Evolutionary conservation across 805 yeast species (phyloP).

Genomic region (Myxozyma mucilagina): DNA sequence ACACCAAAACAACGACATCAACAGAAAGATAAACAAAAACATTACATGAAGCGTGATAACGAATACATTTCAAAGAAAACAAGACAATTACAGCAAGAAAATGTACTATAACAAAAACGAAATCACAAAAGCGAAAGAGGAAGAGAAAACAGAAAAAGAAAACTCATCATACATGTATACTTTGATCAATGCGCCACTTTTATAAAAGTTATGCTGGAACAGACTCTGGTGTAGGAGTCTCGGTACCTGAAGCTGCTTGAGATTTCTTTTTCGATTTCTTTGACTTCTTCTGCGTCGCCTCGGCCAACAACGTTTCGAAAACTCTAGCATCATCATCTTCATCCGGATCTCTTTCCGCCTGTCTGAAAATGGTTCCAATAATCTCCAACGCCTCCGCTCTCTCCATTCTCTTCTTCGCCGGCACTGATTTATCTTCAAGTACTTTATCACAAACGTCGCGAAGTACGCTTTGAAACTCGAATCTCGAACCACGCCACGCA

Average conservation of each 20-base stretch:
- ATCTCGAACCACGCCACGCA: constrained; percentile 92
- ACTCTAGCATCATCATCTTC: constrained; percentile 89
- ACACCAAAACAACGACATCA: too few species aligned
- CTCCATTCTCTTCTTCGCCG: constrained; percentile 59
- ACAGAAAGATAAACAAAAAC: too few species aligned
- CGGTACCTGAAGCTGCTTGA: not conserved
- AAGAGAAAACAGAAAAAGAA: too few species aligned
- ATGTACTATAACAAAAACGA: not conserved
- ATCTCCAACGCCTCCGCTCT: constrained; percentile 78
- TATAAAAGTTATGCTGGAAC: not conserved
- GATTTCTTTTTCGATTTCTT: constrained; percentile 48
- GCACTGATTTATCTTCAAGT: constrained; percentile 64
- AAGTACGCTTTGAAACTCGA: constrained; percentile 77
- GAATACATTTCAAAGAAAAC: too few species aligned
- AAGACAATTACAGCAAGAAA: too few species aligned
- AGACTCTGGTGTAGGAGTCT: constrained; percentile 2
- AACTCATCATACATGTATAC: not conserved
- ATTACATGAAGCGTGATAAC: too few species aligned
- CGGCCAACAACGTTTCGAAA: constrained; percentile 90
- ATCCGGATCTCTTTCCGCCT: constrained; percentile 71
- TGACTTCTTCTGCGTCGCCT: constrained; percentile 64
- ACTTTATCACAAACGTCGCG: constrained; percentile 81
- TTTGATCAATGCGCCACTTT: not conserved
- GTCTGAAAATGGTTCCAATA: constrained; percentile 68
- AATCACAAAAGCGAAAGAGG: too few species aligned